Percentiles rank a stretch among this genome's conserved stretches.
Conservation (phyloP, 768 basidiomycete genomes). For the Tulasnella sp. region DNA sequence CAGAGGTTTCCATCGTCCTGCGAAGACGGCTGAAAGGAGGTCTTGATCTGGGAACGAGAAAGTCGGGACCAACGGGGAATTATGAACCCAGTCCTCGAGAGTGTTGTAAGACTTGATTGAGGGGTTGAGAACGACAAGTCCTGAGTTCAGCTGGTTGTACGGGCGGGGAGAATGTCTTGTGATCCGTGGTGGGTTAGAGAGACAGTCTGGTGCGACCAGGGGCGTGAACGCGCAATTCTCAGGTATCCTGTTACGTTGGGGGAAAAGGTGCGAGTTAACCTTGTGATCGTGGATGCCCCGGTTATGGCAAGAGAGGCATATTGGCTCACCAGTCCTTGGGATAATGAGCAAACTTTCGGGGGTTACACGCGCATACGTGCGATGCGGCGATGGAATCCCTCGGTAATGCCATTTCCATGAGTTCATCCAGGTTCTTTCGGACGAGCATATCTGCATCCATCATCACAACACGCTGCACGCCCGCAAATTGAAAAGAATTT, state of each 20-base stretch:
- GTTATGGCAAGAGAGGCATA: neutral
- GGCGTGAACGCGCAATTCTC: constrained; percentile 79
- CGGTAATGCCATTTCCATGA: constrained; percentile 42
- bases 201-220: constrained; percentile 40
- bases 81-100: constrained; percentile 51
- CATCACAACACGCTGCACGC: constrained; percentile 47
- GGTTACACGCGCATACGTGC: constrained; percentile 94
- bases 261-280: constrained; percentile 21
- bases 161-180: constrained; percentile 53
- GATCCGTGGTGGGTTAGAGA: constrained; percentile 40
- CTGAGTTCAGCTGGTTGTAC: constrained; percentile 80
- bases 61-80: constrained; percentile 44
- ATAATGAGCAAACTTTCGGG: constrained; percentile 73
- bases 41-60: constrained; percentile 92
- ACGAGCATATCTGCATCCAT: constrained; percentile 88
- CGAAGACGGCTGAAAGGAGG: constrained; percentile 71
- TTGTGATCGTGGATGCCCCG: neutral
- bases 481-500: neutral
- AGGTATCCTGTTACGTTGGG: constrained; percentile 61
- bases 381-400: constrained; percentile 73
- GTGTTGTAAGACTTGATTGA: constrained; percentile 46
- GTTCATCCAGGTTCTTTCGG: constrained; percentile 71
- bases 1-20: constrained; percentile 67
- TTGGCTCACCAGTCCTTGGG: constrained; percentile 69
- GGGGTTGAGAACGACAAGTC: constrained; percentile 77